Evolutionary conservation across 257 asterid genomes (phyloP), one percentile per base, ranked within the genome.

Genomic region (Fraxinus cuspidata): DNA sequence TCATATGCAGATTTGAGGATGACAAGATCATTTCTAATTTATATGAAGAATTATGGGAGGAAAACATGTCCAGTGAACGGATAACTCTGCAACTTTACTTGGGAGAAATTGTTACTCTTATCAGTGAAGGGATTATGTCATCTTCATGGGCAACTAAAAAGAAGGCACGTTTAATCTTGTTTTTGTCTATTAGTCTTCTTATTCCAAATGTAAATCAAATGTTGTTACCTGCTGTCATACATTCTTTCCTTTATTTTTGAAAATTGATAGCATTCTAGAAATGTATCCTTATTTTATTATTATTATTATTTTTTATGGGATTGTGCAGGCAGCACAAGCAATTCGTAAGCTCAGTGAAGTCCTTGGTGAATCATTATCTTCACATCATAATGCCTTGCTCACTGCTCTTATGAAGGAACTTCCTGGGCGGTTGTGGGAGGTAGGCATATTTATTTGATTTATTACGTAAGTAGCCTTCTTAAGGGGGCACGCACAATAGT

Each of bases 341-440:
- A 83, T 89, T 76, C 79, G 90, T 76, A 92, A 88, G 88, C 99
- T 95, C 70, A 77, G 98, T 84, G 96, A 95, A 81, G 94, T 86
- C 86, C 92, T 95, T 32, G 97, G 93, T 72, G 97, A 89, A 84
- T 89, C 88, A 32, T 85, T 95, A 56, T 93, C 98, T 73, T 84
- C 93, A 64, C 90, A 91, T 85, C 92, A 93, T 82, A 83, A 89
- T 77, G 77, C 84, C 76, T 81, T 95, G 87, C 94, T 95, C 74
- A 80, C 81, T 71, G 88, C 97, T 78, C 93, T 95, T 72, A 84
- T 90, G 96, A 91, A 91, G 89, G 99, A 95, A 88, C 77, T 95
- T 77, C 96, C 97, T 38, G 98, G 97, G 63, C 98, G 99, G 82
- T 83, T 93, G 71, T 95, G 99, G 99, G 99, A 95, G 97, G 99